Percentiles rank a stretch among this genome's conserved stretches.
Conservation (phyloP, 2,329 filamentous ascomycete genomes). For the Simplicillium sp. region DNA sequence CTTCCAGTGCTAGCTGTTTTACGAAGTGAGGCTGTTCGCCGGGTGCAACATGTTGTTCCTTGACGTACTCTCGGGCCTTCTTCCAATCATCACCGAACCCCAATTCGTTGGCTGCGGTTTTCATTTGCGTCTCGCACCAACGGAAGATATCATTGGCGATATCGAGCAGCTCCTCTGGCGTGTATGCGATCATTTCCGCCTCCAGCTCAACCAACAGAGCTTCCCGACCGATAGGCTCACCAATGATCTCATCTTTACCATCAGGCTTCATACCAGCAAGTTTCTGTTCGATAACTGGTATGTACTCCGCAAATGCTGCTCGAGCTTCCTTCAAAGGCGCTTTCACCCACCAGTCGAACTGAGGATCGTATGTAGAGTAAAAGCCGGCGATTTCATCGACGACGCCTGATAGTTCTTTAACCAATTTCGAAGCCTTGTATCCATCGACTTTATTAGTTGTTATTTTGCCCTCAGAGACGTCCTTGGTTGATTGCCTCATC, state of each 20-base stretch:
- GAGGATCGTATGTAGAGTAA: slow-evolving; percentile 44
- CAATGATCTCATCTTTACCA: slow-evolving; percentile 41
- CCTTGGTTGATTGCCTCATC: slow-evolving; percentile 20
- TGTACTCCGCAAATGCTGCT: slow-evolving; percentile 22
- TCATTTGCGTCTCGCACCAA: slow-evolving; percentile 49
- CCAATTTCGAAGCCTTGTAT: slow-evolving; percentile 33
- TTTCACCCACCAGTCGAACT: slow-evolving; percentile 47
- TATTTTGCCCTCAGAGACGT: slow-evolving; percentile 23
- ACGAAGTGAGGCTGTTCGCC: slow-evolving; percentile 44
- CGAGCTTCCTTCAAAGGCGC: slow-evolving; percentile 32
- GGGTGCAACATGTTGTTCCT: slow-evolving; percentile 42
- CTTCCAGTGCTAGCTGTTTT: slow-evolving; percentile 39
- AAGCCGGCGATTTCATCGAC: slow-evolving; percentile 39
- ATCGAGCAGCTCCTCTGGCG: slow-evolving; percentile 43
- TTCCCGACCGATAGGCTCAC: slow-evolving; percentile 44
- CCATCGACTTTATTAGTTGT: slow-evolving; percentile 30
- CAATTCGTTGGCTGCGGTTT: slow-evolving; percentile 35
- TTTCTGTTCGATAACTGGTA: slow-evolving; percentile 25
- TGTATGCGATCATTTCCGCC: slow-evolving; percentile 48
- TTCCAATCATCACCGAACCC: slow-evolving; percentile 40
- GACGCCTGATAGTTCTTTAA: slow-evolving; percentile 27
- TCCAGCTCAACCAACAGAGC: slow-evolving; percentile 42
- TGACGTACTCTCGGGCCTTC: slow-evolving; percentile 44
- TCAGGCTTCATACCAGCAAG: slow-evolving; percentile 34
- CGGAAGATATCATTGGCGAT: slow-evolving; percentile 40